Conservation (phyloP, 768 basidiomycete genomes). For the Nevesoporus exiguus region DNA sequence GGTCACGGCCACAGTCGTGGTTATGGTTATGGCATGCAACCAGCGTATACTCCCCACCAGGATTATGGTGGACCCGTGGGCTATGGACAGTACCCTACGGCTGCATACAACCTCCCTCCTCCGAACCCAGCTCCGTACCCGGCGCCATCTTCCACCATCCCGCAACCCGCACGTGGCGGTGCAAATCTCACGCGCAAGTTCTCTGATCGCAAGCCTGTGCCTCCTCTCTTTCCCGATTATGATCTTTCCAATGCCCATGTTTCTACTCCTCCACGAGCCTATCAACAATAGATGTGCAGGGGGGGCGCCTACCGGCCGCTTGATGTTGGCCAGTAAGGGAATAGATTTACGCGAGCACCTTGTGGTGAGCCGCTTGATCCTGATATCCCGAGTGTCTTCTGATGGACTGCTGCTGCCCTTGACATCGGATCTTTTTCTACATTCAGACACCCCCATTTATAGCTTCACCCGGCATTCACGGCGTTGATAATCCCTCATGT, state of each 20-base stretch:
- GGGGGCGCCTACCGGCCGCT: background rate
- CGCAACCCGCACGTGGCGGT: conserved; percentile 21
- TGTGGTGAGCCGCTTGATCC: conserved; percentile 3
- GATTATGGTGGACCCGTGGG: conserved; percentile 19
- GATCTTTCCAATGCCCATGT: conserved; percentile 24
- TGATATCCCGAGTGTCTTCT: background rate
- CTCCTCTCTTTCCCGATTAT: conserved; percentile 23
- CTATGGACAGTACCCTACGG: conserved; percentile 22
- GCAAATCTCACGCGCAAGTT: conserved; percentile 34
- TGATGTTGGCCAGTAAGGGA: conserved; percentile 1
- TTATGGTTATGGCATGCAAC: conserved; percentile 17
- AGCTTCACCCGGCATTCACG: conserved; percentile 1
- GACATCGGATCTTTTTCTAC: background rate
- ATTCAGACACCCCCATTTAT: conserved; percentile 3
- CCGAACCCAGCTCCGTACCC: conserved; percentile 10
- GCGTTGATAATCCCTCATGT: conserved; percentile 11
- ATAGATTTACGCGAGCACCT: conserved; percentile 1
- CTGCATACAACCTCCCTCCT: conserved; percentile 5
- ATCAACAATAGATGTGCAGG: conserved; percentile 4
- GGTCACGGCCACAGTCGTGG: conserved; percentile 19
- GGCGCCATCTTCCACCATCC: conserved; percentile 7
- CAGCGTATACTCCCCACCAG: conserved; percentile 18
- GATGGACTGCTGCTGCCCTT: background rate
- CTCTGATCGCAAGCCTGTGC: conserved; percentile 34
- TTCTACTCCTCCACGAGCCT: conserved; percentile 21